Evolutionary conservation across 2,329 filamentous ascomycete genomes (phyloP), one percentile per base, ranked within the genome.

Genomic region (Apiospora phragmitis): DNA sequence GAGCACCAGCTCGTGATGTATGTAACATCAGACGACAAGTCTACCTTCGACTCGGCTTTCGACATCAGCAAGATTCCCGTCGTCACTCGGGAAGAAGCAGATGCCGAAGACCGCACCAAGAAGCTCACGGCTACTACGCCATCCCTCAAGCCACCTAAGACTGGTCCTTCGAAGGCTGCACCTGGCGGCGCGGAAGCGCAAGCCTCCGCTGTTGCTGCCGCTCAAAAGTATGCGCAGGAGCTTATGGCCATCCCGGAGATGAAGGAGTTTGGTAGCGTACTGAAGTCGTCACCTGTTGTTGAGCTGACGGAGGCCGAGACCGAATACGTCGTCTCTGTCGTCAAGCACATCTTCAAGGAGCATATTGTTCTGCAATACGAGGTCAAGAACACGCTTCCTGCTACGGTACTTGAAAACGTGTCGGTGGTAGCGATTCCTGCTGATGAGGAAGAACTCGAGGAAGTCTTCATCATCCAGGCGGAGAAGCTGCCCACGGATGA

Each of bases 341-440:
- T 98, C 82, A 99, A 99, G 86, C 96, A 99, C 80, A 91, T 99
- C 78, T 99, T 98, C 91, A 97, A 97, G 84, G 94, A 97, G 80
- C 94, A 98, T 79, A 87, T 99, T 78, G 95, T 99, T 43, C 85
- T 99, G 69, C 96, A 99, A 80, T 99, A 96, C 82, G 94, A 98
- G 80, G 91, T 99, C 81, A 98, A 97, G 88, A 99, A 99, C 85
- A 99, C 96, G 2, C 87, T 99, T 14, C 92, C 94, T 16, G 94
- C 95, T 72, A 97, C 94, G 21, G 90, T 99, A 38, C 87, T 98
- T 43, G 94, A 97, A 80, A 94, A 97, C 73, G 94, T 97, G 21
- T 94, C 93, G 0, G 90, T 97, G 49, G 88, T 95, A 24, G 93
- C 93, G 41, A 92, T 92, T 0, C 94, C 95, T 5, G 85, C 91